Base-by-base conservation (phyloP, 805 yeast species). In the Saccharomycopsis oosterbeekiorum region DNA sequence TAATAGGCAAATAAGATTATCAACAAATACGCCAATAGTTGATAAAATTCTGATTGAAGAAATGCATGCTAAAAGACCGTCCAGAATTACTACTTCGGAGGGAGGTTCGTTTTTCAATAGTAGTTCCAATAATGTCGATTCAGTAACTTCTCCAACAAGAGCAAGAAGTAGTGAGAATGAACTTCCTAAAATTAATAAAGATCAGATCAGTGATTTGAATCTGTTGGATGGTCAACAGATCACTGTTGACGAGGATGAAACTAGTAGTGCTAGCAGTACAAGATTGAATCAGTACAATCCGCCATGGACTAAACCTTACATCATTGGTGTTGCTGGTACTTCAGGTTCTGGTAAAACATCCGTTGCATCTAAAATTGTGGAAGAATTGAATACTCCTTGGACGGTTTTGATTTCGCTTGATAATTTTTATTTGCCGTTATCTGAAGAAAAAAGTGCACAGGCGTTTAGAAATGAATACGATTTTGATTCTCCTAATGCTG, bases 321-420 rank as follows among this genome's bases (percentile, higher is more conserved):
- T 89, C 58, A 89, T 89, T 65, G 96, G 96, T n/a, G 80, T 89
- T 19, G 96, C 96, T 0, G 96, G 96, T 1, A 80, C 83, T 29
- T 83, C 89, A 15, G 96, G 98, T 1, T 89, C 97, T 0, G 99
- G 99, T 1, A 93, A 93, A 70, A 93, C 98, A 0, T 86, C 96
- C 41, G 89, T 94, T 19, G 94, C 97, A 0, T 84, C 90, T 43
- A 81, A 82, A 65, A 86, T 94, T 67, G 88, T 92, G 59, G 82
- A 86, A 60, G 84, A 85, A 64, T 76, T 84, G 63, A 85, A 89
- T 73, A 89, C 89, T 60, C 98, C 98, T 0, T 92, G 98, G 97
- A 89, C 97, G 0, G 93, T 94, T 12, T 76, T 94, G 61, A 70
- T 93, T 21, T 88, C 97, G 1, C 78, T 91, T 74, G 99, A 94